Percentiles rank a stretch among this genome's conserved stretches.
Conservation (phyloP, 1,284 basidiomycete species). For the Sporisorium iseilematis-ciliati region DNA sequence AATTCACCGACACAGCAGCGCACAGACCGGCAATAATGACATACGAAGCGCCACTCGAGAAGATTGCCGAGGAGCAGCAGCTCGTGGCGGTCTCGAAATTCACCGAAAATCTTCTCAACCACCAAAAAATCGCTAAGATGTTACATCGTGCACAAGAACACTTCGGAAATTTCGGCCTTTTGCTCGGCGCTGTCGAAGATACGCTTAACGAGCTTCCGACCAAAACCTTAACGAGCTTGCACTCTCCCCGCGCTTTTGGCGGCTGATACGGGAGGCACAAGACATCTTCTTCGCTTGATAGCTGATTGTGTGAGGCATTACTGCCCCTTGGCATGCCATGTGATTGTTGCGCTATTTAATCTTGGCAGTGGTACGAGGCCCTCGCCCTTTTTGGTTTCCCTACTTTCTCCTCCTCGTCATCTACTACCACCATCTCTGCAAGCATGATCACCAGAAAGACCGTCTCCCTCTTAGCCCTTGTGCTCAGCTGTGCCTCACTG, state of each 20-base stretch:
- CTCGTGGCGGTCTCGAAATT: slow-evolving; percentile 25
- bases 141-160: slow-evolving; percentile 7
- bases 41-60: background rate
- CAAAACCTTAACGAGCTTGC: slow-evolving; percentile 7
- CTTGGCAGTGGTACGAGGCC: too few relatives aligned
- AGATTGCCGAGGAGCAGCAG: background rate
- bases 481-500: slow-evolving; percentile 6
- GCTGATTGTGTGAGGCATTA: slow-evolving; percentile 6
- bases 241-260: slow-evolving; percentile 7
- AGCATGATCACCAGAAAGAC: slow-evolving; percentile 22
- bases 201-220: slow-evolving; percentile 19
- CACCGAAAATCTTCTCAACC: slow-evolving; percentile 21
- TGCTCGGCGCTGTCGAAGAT: slow-evolving; percentile 10
- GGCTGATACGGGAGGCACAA: slow-evolving; percentile 7
- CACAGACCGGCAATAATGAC: slow-evolving; percentile 22
- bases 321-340: background rate
- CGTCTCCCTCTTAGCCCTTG: slow-evolving; percentile 2
- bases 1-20: slow-evolving; percentile 13
- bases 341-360: slow-evolving; percentile 5
- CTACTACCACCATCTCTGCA: background rate
- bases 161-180: slow-evolving; percentile 11
- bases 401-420: background rate
- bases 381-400: background rate
- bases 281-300: background rate
- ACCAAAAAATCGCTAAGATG: background rate